Base-by-base conservation (phyloP, 2,329 filamentous ascomycete genomes). In the Hyphodiscus sp. region DNA sequence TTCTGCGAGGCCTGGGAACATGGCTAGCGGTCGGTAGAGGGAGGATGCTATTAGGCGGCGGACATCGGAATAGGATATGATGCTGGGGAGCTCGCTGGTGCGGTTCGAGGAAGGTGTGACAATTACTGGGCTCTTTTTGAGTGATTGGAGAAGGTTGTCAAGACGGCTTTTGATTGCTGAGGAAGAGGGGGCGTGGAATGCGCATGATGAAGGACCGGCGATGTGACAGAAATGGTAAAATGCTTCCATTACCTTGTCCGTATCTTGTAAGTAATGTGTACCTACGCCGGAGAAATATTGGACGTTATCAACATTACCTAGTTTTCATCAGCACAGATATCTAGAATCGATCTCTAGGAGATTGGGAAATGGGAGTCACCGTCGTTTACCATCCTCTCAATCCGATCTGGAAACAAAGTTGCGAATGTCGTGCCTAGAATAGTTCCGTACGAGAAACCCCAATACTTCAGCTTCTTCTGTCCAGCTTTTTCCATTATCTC, bases 361-460 rank as follows among this genome's bases (percentile, higher is more conserved):
- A 13, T 4, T 15, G 33, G 33, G 33, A 2, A 38, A 13, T 3
- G 23, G 8, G 11, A 23, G 5, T 19, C 19, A 7, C 58, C 59
- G 50, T 63, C 61, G 19, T 47, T 48, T 1, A 75, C 63, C 47
- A 76, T 60, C 10, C 73, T 68, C 0, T 69, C 72, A 9, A 76
- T 62, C 19, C 66, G 62, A 1, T 64, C 65, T 1, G 73, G 73
- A 52, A 68, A 73, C 66, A 74, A 67, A 2, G 69, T 69, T 8
- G 72, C 73, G 52, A 75, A 74, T 1, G 68, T 71, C 29, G 69
- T 69, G 1, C 72, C 72, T 9, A 74, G 65, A 9, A 71, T 61
- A 1, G 70, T 73, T 2, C 73, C 73, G 53, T 79, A 79, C 2
- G 73, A 76, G 46, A 78, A 71, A 0, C 76, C 75, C 65, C 74